Percentiles rank a stretch among this genome's conserved stretches.
Evolutionary conservation across 345 rosid genomes (phyloP).

Genomic region (Dipteronia sinensis): DNA sequence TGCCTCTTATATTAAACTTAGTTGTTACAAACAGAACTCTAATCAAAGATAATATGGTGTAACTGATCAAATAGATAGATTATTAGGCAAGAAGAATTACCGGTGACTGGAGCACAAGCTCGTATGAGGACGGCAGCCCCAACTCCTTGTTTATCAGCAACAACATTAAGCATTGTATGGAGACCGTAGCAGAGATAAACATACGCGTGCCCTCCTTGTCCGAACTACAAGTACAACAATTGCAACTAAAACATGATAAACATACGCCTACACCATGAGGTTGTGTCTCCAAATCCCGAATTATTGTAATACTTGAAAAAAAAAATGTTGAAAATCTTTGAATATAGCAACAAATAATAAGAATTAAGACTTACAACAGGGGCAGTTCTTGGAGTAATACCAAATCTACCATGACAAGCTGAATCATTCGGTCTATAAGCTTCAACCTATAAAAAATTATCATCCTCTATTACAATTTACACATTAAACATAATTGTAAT

Average conservation of each 20-base stretch:
- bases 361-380: conserved; percentile 61
- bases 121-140: conserved; percentile 92
- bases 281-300: too few species aligned
- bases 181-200: conserved; percentile 96
- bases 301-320: too few species aligned
- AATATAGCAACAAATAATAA: background rate
- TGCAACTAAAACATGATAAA: background rate
- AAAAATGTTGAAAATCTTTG: background rate
- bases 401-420: conserved; percentile 91
- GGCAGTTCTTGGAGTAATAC: conserved; percentile 82
- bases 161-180: conserved; percentile 88
- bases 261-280: too few species aligned
- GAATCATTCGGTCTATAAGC: conserved; percentile 94
- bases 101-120: conserved; percentile 81
- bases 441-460: conserved; percentile 59
- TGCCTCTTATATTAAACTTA: background rate
- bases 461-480: background rate
- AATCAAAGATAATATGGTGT: too few species aligned
- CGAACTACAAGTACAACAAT: conserved; percentile 55
- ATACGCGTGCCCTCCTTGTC: conserved; percentile 92
- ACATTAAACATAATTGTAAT: background rate
- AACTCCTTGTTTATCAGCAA: conserved; percentile 86
- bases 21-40: background rate
- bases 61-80: background rate
- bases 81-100: conserved; percentile 37